A percentile compares a stretch with the other conserved stretches of the same genome.
Conservation (phyloP, 805 yeast species). For the Cyberlindnera maclurae region DNA sequence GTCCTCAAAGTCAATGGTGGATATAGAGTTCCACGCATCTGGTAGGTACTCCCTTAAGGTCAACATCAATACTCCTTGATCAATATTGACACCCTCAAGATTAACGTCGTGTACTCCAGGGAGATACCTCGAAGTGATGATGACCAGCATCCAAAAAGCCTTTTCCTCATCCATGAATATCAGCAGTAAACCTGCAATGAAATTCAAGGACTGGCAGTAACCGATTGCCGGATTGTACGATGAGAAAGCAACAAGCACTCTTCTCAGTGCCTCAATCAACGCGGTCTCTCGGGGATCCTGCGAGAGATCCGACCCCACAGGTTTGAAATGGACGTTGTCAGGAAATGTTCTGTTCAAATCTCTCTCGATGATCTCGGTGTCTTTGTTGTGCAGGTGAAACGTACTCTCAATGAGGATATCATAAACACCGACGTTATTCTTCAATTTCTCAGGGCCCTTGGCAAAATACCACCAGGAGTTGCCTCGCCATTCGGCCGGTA, state of each 20-base stretch:
- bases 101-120: conserved; percentile 90
- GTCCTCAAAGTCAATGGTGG: conserved; percentile 30
- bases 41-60: conserved; percentile 83
- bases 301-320: conserved; percentile 17
- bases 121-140: conserved; percentile 74
- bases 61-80: conserved; percentile 89
- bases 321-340: conserved; percentile 76
- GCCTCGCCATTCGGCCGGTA: conserved; percentile 97
- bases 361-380: conserved; percentile 88
- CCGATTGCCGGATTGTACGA: conserved; percentile 85
- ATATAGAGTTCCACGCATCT: conserved; percentile 58
- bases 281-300: conserved; percentile 43
- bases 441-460: conserved; percentile 68
- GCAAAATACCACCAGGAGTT: conserved; percentile 95
- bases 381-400: conserved; percentile 47
- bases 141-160: conserved; percentile 93
- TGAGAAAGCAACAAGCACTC: conserved; percentile 81
- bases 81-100: conserved; percentile 89
- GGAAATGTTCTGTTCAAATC: conserved; percentile 94
- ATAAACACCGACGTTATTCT: conserved; percentile 67
- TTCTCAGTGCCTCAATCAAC: conserved; percentile 61
- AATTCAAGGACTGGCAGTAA: conserved; percentile 92
- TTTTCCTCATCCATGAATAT: conserved; percentile 84
- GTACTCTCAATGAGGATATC: conserved; percentile 60
- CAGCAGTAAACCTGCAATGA: conserved; percentile 79